A percentile compares a stretch with the other conserved stretches of the same genome.
phyloP scores from a whole-genome alignment of 306 rosid genomes.

The Begonia fuchsioides region DNA sequence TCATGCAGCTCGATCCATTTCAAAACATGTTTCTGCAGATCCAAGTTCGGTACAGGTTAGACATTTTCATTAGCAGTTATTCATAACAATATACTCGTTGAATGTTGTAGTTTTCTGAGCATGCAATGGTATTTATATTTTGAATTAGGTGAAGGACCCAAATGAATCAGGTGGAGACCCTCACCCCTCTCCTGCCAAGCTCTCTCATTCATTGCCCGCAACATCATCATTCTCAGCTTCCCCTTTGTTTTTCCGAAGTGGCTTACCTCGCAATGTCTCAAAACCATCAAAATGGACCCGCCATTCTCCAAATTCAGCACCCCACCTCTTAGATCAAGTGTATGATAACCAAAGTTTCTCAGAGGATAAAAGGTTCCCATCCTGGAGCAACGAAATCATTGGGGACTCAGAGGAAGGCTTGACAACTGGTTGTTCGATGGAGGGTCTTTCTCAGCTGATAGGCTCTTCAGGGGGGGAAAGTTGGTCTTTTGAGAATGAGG shows the following conservation, averaged over 20 bases:
- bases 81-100: background rate
- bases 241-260: conserved; percentile 38
- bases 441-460: conserved; percentile 65
- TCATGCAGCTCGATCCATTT: conserved; percentile 47
- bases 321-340: conserved; percentile 39
- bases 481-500: conserved; percentile 76
- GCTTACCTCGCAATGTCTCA: conserved; percentile 51
- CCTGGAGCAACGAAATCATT: conserved; percentile 48
- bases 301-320: conserved; percentile 33
- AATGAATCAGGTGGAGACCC: conserved; percentile 39
- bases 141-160: conserved; percentile 33
- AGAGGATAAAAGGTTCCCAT: conserved; percentile 46
- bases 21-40: conserved; percentile 53
- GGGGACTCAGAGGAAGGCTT: conserved; percentile 50
- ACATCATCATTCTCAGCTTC: conserved; percentile 44
- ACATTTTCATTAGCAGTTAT: conserved; percentile 8
- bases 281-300: conserved; percentile 24
- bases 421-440: conserved; percentile 74
- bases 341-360: conserved; percentile 43
- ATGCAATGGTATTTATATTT: conserved; percentile 2
- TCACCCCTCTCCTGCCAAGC: conserved; percentile 34
- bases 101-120: background rate
- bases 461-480: conserved; percentile 54
- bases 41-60: conserved; percentile 60
- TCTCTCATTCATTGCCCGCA: conserved; percentile 45